Evolutionary conservation across 2,329 filamentous ascomycete species (phyloP), one percentile per base, ranked within the genome.

Genomic region (Pestalotiopsis sp.): DNA sequence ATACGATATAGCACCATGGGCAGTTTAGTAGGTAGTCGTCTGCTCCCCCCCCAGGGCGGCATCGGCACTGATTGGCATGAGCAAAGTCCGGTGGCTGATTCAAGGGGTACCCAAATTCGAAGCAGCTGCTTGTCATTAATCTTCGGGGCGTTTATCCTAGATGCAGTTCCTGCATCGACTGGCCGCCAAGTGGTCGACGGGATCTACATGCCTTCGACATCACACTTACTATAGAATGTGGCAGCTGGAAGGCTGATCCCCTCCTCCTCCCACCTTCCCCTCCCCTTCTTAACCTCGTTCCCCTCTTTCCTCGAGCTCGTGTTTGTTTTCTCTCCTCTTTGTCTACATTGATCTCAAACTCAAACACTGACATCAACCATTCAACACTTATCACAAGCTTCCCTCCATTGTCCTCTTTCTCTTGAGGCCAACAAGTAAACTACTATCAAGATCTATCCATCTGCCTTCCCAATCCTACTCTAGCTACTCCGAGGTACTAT

Each of bases 251-350:
- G 45, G 45, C 20, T 52, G 45, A 52, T 52, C 45, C 20, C 20
- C 45, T 20, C 45, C 25, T 62, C 27, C 27, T 20, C 52, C 17
- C 27, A 59, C 66, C 70, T 70, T 70, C 71, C 69, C 62, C 70
- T 66, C 67, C 56, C 23, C 67, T 73, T 72, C 66, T 23, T 59
- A 61, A 27, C 23, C 70, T 70, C 69, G 69, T 69, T 70, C 70
- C 70, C 68, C 70, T 72, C 68, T 70, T 68, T 66, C 65, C 17
- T 71, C 68, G 70, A 70, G 72, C 72, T 72, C 72, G 17, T 9
- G 45, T 52, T 52, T 52, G 65, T 70, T 65, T 62, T 67, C 60
- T 58, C 68, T 69, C 25, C 41, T 66, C 57, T 27, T 69, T 58
- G 68, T 67, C 69, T 63, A 11, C 23, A 58, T 57, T 9, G 31